Conservation (phyloP, 129 eudicot species). For the Saposhnikovia divaricata region DNA sequence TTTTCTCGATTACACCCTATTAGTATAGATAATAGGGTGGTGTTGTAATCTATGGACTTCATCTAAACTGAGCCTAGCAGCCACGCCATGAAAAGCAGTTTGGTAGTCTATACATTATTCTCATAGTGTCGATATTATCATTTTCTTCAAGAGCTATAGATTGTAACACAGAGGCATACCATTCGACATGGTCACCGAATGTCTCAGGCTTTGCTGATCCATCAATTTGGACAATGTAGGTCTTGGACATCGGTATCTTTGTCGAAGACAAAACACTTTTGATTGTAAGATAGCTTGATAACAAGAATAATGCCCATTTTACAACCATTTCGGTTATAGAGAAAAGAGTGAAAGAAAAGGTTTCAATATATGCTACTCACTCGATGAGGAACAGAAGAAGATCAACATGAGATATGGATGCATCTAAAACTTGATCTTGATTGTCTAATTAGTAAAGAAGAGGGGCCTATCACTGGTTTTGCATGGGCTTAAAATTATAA, state of each 20-base stretch:
- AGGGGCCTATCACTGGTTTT: not conserved
- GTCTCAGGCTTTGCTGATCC: conserved; percentile 42
- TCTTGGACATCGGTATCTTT: conserved; percentile 26
- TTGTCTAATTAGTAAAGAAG: not conserved
- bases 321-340: conserved; percentile 9
- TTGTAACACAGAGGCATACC: conserved; percentile 61
- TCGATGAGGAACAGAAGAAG: conserved; percentile 5
- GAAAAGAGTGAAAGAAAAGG: not conserved
- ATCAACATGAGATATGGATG: not conserved
- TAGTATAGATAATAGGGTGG: conserved; percentile 3
- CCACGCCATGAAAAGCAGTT: conserved; percentile 78
- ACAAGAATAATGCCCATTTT: conserved; percentile 32
- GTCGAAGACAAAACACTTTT: conserved; percentile 14
- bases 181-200: conserved; percentile 44
- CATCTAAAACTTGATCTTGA: not conserved
- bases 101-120: conserved; percentile 66
- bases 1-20: too few species aligned
- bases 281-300: conserved; percentile 22
- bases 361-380: not conserved
- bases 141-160: conserved; percentile 28
- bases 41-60: conserved; percentile 38
- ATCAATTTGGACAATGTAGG: conserved; percentile 70
- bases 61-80: conserved; percentile 53
- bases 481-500: not conserved
- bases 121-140: conserved; percentile 17